A percentile compares a stretch with the other conserved stretches of the same genome.
These are phyloP conservation scores for Astragalus membranaceus DNA, from an alignment of 306 rosid genomes.

Conservation along the genomic window DNA sequence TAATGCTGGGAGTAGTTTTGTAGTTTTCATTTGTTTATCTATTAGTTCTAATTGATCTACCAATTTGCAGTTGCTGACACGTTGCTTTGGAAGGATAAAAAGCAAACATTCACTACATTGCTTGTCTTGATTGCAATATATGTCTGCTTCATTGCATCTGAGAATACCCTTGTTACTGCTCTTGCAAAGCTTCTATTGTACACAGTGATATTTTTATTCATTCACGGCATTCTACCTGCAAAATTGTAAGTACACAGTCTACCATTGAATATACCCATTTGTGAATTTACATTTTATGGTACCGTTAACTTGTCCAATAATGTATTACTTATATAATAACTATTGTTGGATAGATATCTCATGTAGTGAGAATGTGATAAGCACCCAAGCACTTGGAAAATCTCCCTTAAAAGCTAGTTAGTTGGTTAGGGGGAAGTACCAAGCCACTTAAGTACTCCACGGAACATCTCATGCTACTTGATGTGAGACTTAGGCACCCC, in stretches of 20 bases:
- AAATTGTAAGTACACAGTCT: constrained; percentile 50
- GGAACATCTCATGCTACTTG: too few relatives aligned
- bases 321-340: neutral
- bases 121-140: constrained; percentile 63
- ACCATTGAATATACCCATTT: neutral
- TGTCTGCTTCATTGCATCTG: constrained; percentile 72
- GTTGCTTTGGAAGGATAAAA: constrained; percentile 93
- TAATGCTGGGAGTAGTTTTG: constrained; percentile 1
- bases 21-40: constrained; percentile 6
- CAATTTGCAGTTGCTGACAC: constrained; percentile 80
- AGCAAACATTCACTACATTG: constrained; percentile 51
- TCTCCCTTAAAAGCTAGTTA: too few relatives aligned
- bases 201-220: constrained; percentile 38
- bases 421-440: too few relatives aligned
- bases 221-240: constrained; percentile 67
- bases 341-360: neutral
- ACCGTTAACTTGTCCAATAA: neutral
- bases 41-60: constrained; percentile 13
- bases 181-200: constrained; percentile 65
- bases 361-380: neutral
- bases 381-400: too few relatives aligned
- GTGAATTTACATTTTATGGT: constrained; percentile 4
- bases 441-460: too few relatives aligned
- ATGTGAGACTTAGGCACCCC: too few relatives aligned
- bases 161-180: constrained; percentile 56